phyloP scores from a whole-genome alignment of 2,329 filamentous ascomycete genomes.

The Apiospora rasikravindrae region DNA sequence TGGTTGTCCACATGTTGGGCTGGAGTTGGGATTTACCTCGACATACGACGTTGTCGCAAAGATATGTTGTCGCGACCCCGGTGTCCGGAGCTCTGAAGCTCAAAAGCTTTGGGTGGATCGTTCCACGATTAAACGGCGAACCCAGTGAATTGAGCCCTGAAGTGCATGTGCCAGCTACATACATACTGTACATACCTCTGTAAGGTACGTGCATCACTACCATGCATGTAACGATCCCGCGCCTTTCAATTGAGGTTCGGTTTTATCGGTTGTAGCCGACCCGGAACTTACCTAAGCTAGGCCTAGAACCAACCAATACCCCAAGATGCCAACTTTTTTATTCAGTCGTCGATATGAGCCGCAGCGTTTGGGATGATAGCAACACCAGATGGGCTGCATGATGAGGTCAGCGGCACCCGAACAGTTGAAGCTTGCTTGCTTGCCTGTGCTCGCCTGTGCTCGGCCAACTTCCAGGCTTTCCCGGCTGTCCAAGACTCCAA shows the following conservation, averaged over 20 bases:
- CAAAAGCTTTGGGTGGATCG: background rate
- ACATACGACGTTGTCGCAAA: background rate
- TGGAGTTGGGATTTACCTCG: background rate
- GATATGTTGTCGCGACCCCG: background rate
- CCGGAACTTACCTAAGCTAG: background rate
- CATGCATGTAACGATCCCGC: background rate
- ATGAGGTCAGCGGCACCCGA: conserved; percentile 10
- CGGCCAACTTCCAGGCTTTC: background rate
- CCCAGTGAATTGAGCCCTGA: background rate
- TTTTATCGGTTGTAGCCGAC: background rate
- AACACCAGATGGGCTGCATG: background rate
- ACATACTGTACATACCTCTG: too few species aligned
- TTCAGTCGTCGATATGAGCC: background rate
- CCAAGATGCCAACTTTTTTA: background rate
- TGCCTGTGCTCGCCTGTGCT: background rate
- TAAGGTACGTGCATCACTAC: background rate
- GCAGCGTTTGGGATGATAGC: background rate
- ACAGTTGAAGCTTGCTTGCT: background rate
- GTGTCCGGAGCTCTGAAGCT: background rate
- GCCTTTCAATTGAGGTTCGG: background rate
- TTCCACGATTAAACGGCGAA: background rate
- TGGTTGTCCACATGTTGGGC: conserved; percentile 36
- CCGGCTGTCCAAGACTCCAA: background rate
- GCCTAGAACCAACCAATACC: background rate
- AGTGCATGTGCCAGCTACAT: background rate